Evolutionary conservation across 139 green algal genomes (phyloP).

Genomic region (Chlamydomonas incerta): DNA sequence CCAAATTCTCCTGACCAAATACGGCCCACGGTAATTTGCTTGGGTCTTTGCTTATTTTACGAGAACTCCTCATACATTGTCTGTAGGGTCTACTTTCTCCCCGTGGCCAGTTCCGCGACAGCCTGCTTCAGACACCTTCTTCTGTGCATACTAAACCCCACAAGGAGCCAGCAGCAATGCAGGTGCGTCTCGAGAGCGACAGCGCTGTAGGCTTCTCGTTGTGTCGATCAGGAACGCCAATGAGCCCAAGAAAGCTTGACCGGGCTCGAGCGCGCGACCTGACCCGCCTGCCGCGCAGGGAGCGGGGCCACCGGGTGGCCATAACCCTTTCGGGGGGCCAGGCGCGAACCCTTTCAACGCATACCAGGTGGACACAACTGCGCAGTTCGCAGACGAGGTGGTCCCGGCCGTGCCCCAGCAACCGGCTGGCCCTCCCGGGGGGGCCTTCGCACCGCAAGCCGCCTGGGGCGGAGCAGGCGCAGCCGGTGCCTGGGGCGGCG

Average conservation of each 20-base stretch:
- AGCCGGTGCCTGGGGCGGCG: too few relatives aligned
- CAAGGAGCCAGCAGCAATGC: background rate
- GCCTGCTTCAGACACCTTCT: too few relatives aligned
- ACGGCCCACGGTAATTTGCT: too few relatives aligned
- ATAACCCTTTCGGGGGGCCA: constrained; percentile 8
- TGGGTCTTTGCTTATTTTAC: too few relatives aligned
- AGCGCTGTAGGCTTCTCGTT: background rate
- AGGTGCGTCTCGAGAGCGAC: background rate
- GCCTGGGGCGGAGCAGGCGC: too few relatives aligned
- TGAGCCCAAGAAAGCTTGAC: too few relatives aligned
- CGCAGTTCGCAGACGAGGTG: constrained; percentile 29
- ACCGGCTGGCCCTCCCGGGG: background rate
- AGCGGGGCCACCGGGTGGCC: background rate
- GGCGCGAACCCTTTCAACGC: background rate
- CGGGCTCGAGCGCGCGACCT: too few relatives aligned
- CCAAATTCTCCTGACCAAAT: too few relatives aligned
- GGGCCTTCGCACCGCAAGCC: background rate
- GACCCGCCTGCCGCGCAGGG: background rate
- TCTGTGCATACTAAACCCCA: too few relatives aligned
- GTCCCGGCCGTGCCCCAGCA: constrained; percentile 19
- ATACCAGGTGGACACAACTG: constrained; percentile 37
- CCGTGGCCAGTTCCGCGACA: too few relatives aligned
- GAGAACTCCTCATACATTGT: too few relatives aligned
- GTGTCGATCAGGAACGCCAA: background rate
- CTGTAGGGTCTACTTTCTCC: too few relatives aligned